These are phyloP conservation scores for Globisporangium camurandrum DNA, from an alignment of 352 stramenopile species.

Conservation along the genomic window DNA sequence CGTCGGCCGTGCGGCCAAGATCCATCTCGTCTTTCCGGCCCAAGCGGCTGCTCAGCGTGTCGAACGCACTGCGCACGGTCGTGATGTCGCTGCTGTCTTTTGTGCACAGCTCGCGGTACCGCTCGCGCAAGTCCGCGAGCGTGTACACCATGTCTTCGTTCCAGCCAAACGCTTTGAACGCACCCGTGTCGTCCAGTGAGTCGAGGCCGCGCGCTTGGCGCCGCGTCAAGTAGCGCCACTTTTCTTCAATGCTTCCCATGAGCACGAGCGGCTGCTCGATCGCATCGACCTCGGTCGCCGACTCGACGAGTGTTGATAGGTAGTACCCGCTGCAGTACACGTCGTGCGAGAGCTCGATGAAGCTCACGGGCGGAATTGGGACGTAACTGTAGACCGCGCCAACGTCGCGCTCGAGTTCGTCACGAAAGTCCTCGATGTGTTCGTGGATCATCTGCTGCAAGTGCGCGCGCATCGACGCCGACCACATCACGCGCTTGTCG, in stretches of 20 bases:
- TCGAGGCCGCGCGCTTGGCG: slow-evolving; percentile 36
- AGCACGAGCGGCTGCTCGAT: slow-evolving; percentile 70
- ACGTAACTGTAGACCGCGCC: slow-evolving; percentile 50
- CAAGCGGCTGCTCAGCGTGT: slow-evolving; percentile 40
- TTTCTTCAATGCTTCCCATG: slow-evolving; percentile 75
- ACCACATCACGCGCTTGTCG: slow-evolving; percentile 72
- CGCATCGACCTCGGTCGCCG: slow-evolving; percentile 38
- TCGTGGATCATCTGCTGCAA: slow-evolving; percentile 67
- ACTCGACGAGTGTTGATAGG: slow-evolving; percentile 56
- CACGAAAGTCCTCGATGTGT: slow-evolving; percentile 63
- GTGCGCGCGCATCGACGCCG: slow-evolving; percentile 54
- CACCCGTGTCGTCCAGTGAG: slow-evolving; percentile 36
- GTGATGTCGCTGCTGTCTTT: slow-evolving; percentile 31
- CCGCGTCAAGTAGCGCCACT: slow-evolving; percentile 51
- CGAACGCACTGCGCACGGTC: slow-evolving; percentile 52
- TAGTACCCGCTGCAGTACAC: slow-evolving; percentile 76
- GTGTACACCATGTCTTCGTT: slow-evolving; percentile 32
- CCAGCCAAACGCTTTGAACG: slow-evolving; percentile 69
- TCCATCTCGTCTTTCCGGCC: slow-evolving; percentile 43
- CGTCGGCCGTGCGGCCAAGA: slow-evolving; percentile 46
- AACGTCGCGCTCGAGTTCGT: slow-evolving; percentile 45
- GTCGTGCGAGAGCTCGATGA: slow-evolving; percentile 61
- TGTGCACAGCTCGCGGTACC: slow-evolving; percentile 60
- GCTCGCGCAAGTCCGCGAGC: slow-evolving; percentile 38
- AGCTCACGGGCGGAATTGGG: slow-evolving; percentile 58